Conservation (phyloP, 345 rosid species). For the Euphorbia peplus region DNA sequence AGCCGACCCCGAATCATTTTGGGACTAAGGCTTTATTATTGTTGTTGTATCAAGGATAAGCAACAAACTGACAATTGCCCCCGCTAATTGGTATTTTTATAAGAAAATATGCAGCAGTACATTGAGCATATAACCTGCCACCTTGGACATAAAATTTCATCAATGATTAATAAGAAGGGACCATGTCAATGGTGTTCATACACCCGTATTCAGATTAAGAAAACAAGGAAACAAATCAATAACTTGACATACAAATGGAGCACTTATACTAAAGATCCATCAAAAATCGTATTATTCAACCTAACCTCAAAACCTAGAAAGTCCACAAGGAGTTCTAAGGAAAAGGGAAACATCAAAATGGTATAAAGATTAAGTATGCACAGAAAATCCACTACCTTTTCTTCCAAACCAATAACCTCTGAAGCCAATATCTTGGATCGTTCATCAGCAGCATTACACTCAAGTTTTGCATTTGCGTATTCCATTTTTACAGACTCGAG, state of each 20-base stretch:
- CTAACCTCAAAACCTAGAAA: neutral
- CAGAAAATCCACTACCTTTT: slow-evolving; percentile 60
- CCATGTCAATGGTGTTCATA: neutral
- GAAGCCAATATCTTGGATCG: slow-evolving; percentile 88
- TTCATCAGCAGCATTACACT: slow-evolving; percentile 90
- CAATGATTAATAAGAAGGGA: neutral
- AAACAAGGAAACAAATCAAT: too few species aligned
- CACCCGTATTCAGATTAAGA: neutral
- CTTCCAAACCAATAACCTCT: slow-evolving; percentile 97
- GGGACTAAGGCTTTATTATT: too few species aligned
- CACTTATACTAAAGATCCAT: neutral
- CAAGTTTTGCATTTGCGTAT: slow-evolving; percentile 70
- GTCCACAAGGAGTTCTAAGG: neutral
- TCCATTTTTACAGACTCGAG: slow-evolving; percentile 73
- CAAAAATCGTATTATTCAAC: neutral
- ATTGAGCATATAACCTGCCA: neutral
- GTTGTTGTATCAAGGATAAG: too few species aligned
- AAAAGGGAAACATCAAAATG: neutral
- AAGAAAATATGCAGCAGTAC: too few species aligned
- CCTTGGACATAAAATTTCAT: neutral
- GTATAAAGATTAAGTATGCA: neutral
- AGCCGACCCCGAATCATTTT: too few species aligned
- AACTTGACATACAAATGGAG: neutral
- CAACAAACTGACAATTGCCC: neutral
- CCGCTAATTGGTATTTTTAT: too few species aligned